These are phyloP conservation scores for Phellinidium pouzarii DNA, from an alignment of 1,284 basidiomycete genomes.

Conservation along the genomic window DNA sequence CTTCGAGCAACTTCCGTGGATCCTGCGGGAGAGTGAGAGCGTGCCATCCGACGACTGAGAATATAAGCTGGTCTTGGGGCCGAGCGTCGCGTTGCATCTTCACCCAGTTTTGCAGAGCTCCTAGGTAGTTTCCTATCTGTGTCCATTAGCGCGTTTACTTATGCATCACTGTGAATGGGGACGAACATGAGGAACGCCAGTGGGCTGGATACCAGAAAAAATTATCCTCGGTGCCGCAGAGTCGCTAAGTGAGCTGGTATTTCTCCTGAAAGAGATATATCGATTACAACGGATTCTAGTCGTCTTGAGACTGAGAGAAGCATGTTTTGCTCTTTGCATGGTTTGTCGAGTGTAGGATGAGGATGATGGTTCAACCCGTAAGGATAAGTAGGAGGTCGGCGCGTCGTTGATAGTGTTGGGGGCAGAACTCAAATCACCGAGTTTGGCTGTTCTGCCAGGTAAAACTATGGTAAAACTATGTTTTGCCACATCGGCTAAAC, in stretches of 20 bases:
- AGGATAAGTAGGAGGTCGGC: not conserved
- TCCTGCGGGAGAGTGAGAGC: constrained; percentile 88
- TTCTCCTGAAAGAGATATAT: not conserved
- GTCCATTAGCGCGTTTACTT: constrained; percentile 1
- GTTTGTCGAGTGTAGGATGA: not conserved
- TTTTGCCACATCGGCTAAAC: no score
- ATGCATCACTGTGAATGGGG: constrained; percentile 3
- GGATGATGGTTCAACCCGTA: not conserved
- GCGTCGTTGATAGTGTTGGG: no score
- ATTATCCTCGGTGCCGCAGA: constrained; percentile 36
- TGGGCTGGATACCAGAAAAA: constrained; percentile 82
- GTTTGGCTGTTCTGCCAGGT: no score
- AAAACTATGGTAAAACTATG: no score
- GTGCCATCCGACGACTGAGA: constrained; percentile 90
- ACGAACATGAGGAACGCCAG: constrained; percentile 78
- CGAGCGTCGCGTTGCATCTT: constrained; percentile 60
- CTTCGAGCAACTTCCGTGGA: constrained; percentile 51
- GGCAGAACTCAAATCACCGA: no score
- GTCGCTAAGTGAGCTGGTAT: not conserved
- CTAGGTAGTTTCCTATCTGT: constrained; percentile 91
- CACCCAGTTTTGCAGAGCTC: constrained; percentile 87
- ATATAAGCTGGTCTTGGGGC: constrained; percentile 62
- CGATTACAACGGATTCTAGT: not conserved
- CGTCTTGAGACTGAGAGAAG: not conserved
- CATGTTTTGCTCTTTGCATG: not conserved